Evolutionary conservation across 179 eudicot genomes (phyloP).

Genomic region (Drosera spatulata): DNA sequence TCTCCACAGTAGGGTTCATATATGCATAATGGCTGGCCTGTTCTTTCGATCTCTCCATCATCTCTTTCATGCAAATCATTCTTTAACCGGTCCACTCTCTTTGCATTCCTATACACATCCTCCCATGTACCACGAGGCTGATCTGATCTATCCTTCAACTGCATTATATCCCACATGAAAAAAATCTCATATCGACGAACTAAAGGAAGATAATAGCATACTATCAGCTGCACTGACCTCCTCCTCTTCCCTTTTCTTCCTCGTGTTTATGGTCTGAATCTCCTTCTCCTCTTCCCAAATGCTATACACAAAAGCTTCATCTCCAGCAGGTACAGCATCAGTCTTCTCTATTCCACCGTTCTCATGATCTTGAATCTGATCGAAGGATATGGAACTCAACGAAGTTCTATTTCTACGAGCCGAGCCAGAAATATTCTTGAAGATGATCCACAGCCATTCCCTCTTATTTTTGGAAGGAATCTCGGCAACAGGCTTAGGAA

Average conservation of each 20-base stretch:
- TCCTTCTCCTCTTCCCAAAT: constrained; percentile 76
- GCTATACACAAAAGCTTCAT: constrained; percentile 38
- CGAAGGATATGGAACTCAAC: constrained; percentile 25
- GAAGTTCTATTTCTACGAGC: constrained; percentile 20
- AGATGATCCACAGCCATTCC: constrained; percentile 65
- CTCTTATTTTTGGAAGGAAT: constrained; percentile 43
- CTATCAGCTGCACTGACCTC: constrained; percentile 32
- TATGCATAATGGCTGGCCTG: constrained; percentile 80
- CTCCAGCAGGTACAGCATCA: constrained; percentile 13
- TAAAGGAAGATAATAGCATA: neutral
- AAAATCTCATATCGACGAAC: neutral
- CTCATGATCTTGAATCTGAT: constrained; percentile 35
- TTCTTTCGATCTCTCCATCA: constrained; percentile 92
- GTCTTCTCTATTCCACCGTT: constrained; percentile 22
- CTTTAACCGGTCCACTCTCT: constrained; percentile 58
- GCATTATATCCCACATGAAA: constrained; percentile 18
- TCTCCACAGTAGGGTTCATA: constrained; percentile 87
- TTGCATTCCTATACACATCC: constrained; percentile 69
- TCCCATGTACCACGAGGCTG: constrained; percentile 85
- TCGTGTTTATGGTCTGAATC: constrained; percentile 24
- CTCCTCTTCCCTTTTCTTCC: constrained; percentile 74
- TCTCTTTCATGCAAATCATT: constrained; percentile 78
- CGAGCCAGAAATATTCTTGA: constrained; percentile 25
- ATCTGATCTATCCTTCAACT: constrained; percentile 93
- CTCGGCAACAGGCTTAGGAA: constrained; percentile 34